These are phyloP conservation scores for Penicillium thymicola DNA, from an alignment of 2,329 filamentous ascomycete species.

Conservation along the genomic window DNA sequence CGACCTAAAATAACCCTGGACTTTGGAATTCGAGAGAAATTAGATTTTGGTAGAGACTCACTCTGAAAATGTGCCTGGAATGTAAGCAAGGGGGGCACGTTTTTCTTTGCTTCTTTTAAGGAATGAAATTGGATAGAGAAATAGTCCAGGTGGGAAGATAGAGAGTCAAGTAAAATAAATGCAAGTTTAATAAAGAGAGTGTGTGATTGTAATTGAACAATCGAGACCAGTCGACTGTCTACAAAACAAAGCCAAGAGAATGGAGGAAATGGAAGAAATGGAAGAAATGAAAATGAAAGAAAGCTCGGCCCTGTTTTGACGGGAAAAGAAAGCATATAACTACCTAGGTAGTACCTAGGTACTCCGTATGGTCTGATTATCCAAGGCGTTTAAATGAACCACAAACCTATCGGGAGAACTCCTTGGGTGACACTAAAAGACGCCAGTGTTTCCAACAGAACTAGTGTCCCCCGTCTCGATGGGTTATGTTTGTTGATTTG, in stretches of 20 bases:
- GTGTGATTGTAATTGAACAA: background rate
- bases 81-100: constrained; percentile 3
- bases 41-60: background rate
- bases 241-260: background rate
- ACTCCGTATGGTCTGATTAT: constrained; percentile 5
- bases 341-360: too few species aligned
- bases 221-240: background rate
- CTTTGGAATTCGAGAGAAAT: constrained; percentile 3
- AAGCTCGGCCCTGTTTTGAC: background rate
- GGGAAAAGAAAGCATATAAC: too few species aligned
- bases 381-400: background rate
- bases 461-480: constrained; percentile 1
- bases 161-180: background rate
- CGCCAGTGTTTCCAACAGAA: constrained; percentile 16
- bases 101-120: background rate
- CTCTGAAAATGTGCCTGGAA: background rate
- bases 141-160: background rate
- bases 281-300: background rate
- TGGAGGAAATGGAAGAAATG: background rate
- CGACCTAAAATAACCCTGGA: constrained; percentile 2
- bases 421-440: constrained; percentile 7
- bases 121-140: background rate
- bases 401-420: constrained; percentile 15
- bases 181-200: background rate
- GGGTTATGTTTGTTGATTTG: constrained; percentile 12